Evolutionary conservation across 805 yeast genomes (phyloP), one percentile per base, ranked within the genome.

Genomic region (Starmerella etchellsii): DNA sequence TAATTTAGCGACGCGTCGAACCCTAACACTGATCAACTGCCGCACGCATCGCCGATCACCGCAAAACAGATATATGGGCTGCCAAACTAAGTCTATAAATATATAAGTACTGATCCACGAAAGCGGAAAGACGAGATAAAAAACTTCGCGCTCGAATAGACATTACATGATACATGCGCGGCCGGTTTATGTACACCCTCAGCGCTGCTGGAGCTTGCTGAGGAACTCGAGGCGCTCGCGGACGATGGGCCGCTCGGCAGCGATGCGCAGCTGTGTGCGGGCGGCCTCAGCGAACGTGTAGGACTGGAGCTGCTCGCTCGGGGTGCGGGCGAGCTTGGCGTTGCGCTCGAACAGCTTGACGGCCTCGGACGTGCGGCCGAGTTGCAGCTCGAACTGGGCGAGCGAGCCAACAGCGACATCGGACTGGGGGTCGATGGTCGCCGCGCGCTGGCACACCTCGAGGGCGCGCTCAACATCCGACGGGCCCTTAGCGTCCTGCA

Each of bases 261-360:
- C 45, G 34, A 91, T 74, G 57, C 78, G 75, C 57, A 76, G 65
- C 69, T 91, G 98, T 66, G 85, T 75, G 61, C 81, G 81, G 37
- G 95, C 76, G 49, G 96, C 95, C 65, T 84, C 95, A 45, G 88
- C 87, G 54, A 82, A 81, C 16, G 91, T 78, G 48, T 84, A 77
- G 42, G 95, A 91, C 66, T 84, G 95, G 41, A 81, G 69, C 66
- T 83, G 81, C 66, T 88, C 97, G 45, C 79, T 84, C 38, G 74
- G 69, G 37, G 81, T 72, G 71, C 97, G 79, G 19, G 95, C 80
- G 52, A 87, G 70, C 42, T 71, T 71, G 40, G 91, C 77, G 44
- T 88, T 79, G 56, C 78, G 81, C 65, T 82, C 91, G 59, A 88
- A 87, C 57, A 80, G 70, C 47, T 64, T 65, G 50, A 83, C 73